Evolutionary conservation across 345 rosid genomes (phyloP).

Genomic region (Aquilaria yunnanensis): DNA sequence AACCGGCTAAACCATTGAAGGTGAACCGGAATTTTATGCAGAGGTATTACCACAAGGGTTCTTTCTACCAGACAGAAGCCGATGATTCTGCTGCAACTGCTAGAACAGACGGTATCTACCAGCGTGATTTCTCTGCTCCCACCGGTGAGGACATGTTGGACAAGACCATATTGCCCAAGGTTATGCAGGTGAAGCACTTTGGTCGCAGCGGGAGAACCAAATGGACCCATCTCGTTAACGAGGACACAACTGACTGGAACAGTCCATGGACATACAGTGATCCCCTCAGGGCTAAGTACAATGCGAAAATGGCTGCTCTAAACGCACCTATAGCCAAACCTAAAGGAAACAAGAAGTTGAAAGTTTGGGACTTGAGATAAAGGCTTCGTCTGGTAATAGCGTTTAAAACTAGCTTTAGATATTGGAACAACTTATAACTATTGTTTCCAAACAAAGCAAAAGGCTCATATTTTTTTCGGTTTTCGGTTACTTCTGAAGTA

Average conservation of each 20-base stretch:
- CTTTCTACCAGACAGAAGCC: slow-evolving; percentile 52
- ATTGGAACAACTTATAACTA: too few relatives aligned
- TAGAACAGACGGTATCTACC: slow-evolving; percentile 35
- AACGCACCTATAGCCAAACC: slow-evolving; percentile 57
- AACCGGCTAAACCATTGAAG: slow-evolving; percentile 42
- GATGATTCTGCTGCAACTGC: slow-evolving; percentile 47
- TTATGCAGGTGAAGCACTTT: slow-evolving; percentile 80
- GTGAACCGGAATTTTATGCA: slow-evolving; percentile 79
- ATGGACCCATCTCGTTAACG: slow-evolving; percentile 84
- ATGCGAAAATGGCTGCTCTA: slow-evolving; percentile 74
- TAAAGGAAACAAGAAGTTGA: slow-evolving; percentile 74
- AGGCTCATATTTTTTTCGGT: too few relatives aligned
- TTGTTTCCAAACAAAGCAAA: too few relatives aligned
- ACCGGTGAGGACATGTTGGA: slow-evolving; percentile 85
- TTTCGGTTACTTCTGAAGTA: too few relatives aligned
- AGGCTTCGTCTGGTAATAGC: background rate
- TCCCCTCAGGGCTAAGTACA: slow-evolving; percentile 70
- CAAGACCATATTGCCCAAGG: slow-evolving; percentile 62
- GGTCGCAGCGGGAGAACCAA: slow-evolving; percentile 84
- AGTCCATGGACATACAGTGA: slow-evolving; percentile 70
- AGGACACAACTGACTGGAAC: slow-evolving; percentile 82
- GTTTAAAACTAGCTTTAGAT: too few relatives aligned
- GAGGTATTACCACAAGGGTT: slow-evolving; percentile 76
- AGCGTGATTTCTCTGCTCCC: slow-evolving; percentile 65
- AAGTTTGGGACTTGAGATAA: slow-evolving; percentile 46